Evolutionary conservation across 2,329 filamentous ascomycete genomes (phyloP).

Genomic region (Coleophoma crateriformis): DNA sequence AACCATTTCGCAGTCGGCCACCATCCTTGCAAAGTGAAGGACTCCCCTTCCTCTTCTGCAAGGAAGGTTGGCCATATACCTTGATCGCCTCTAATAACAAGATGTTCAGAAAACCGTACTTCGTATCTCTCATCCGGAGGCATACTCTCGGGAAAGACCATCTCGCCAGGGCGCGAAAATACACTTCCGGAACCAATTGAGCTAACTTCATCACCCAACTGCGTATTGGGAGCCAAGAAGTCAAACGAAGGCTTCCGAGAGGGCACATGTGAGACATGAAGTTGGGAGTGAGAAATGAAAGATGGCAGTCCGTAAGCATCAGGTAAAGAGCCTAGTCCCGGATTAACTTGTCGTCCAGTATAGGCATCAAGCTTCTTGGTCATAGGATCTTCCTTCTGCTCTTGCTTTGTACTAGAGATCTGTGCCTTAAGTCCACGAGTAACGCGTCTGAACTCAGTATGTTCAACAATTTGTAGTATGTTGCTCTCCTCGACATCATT

Average conservation of each 20-base stretch:
- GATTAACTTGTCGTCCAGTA: conserved; percentile 11
- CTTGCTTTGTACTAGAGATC: not conserved
- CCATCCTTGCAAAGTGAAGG: conserved; percentile 38
- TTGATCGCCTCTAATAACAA: too few relatives aligned
- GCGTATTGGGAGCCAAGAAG: too few relatives aligned
- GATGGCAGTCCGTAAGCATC: not conserved
- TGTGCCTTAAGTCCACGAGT: not conserved
- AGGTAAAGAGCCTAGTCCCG: conserved; percentile 20
- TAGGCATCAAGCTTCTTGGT: conserved; percentile 11
- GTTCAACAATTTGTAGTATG: not conserved
- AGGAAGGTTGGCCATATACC: too few relatives aligned
- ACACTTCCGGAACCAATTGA: too few relatives aligned
- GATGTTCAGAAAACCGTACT: too few relatives aligned
- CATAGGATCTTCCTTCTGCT: conserved; percentile 1
- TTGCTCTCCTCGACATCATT: not conserved
- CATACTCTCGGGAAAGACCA: not conserved
- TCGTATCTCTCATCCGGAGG: too few relatives aligned
- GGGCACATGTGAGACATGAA: too few relatives aligned
- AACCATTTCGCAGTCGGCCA: conserved; percentile 35
- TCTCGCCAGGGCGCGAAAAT: not conserved
- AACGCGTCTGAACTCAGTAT: not conserved
- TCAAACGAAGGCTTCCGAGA: too few relatives aligned
- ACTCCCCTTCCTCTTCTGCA: conserved; percentile 17
- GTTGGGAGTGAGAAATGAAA: too few relatives aligned
- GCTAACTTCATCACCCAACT: too few relatives aligned